Evolutionary conservation across 192 early-diverging fungal species (phyloP), one percentile per base, ranked within the genome.

Genomic region (Umbelopsis sp.): DNA sequence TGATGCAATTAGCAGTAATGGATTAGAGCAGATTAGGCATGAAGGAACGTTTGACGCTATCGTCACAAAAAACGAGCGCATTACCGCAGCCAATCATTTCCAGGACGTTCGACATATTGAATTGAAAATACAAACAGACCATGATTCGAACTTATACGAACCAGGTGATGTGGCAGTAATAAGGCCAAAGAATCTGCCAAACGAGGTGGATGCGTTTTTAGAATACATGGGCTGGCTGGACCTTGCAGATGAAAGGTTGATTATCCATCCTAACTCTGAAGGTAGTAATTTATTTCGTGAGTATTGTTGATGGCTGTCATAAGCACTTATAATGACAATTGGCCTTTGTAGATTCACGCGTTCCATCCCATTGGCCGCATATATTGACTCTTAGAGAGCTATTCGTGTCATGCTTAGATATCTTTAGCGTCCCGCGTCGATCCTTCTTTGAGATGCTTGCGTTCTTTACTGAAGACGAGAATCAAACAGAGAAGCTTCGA

Each of bases 31-130:
- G 9, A 16, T 41, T 50, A 47, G 4, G 23, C 67, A 18, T 7
- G 52, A 76, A 20, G 78, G 75, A 25, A 65, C 80, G 20, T 80
- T 79, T 16, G 46, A 78, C 22, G 73, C 81, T 6, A 69, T 65
- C n/a, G 44, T 92, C 25, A 55, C 74, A n/a, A 47, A 55, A 10
- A 93, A 93, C 68, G 74, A 86, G 47, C 79, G 95, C 11, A 84
- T 98, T 25, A 96, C 96, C 0, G 71, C 89, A 1, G 20, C 48
- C 2, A 87, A 90, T 45, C 96, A 98, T 74, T 95, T 94, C 76
- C 96, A 98, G 80, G 95, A 98, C 77, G 93, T 99, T n/a, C 84
- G 94, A 20, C 92, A 92, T 71, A 69, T 98, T 8, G 86, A 80
- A 45, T 84, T 97, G n/a, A 61, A 61, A n/a, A 61, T 61, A 7